phyloP scores from a whole-genome alignment of 2,329 filamentous ascomycete species.

The Dactylellina drechsleri region DNA sequence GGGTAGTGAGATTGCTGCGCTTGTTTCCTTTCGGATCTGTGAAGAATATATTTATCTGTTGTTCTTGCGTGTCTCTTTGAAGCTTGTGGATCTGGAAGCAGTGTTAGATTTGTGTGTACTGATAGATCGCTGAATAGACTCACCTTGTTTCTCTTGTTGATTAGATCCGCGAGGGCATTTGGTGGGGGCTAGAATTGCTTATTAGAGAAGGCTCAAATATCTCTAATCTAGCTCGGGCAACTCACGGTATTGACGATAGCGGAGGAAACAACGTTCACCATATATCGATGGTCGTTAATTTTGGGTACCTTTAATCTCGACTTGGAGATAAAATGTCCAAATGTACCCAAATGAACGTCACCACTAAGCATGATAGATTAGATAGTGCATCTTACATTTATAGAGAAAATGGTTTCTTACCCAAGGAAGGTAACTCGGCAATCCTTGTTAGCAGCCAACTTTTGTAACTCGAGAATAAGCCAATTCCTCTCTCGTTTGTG shows the following conservation, averaged over 20 bases:
- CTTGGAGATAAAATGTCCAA: slow-evolving; percentile 95
- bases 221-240: slow-evolving; percentile 69
- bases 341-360: slow-evolving; percentile 89
- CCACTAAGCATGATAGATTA: slow-evolving; percentile 68
- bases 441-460: slow-evolving; percentile 90
- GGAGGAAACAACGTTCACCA: slow-evolving; percentile 93
- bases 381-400: not conserved
- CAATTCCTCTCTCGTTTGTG: slow-evolving; percentile 90
- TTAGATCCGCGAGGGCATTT: slow-evolving; percentile 76
- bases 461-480: slow-evolving; percentile 79
- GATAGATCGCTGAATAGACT: slow-evolving; percentile 67
- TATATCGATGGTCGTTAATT: slow-evolving; percentile 92
- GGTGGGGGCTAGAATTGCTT: slow-evolving; percentile 29
- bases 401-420: slow-evolving; percentile 61
- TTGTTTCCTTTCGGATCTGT: slow-evolving; percentile 88
- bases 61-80: slow-evolving; percentile 83
- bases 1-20: slow-evolving; percentile 79
- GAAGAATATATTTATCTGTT: slow-evolving; percentile 93
- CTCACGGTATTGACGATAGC: slow-evolving; percentile 88
- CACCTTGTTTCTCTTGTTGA: slow-evolving; percentile 88
- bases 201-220: slow-evolving; percentile 63
- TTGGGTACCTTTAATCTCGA: slow-evolving; percentile 83
- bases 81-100: slow-evolving; percentile 71
- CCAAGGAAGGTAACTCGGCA: slow-evolving; percentile 89
- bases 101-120: not conserved